These are phyloP conservation scores for Brassica juncea DNA, from an alignment of 345 rosid species.

Conservation along the genomic window DNA sequence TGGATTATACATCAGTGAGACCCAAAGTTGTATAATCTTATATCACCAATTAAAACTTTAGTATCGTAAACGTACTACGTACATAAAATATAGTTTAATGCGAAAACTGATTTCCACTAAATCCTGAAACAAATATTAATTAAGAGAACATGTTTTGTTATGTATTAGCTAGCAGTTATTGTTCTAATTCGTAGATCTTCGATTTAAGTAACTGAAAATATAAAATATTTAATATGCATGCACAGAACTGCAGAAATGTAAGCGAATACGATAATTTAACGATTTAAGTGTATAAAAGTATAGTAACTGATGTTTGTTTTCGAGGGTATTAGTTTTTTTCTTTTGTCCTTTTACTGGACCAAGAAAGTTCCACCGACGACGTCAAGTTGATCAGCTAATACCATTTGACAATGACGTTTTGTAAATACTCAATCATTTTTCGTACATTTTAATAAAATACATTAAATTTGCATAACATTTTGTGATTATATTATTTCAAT, in stretches of 20 bases:
- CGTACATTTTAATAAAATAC: no score
- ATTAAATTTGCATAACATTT: no score
- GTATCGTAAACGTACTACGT: not conserved
- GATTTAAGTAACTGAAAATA: not conserved
- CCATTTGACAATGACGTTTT: constrained; percentile 25
- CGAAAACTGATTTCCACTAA: not conserved
- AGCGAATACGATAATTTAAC: not conserved
- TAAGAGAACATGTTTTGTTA: not conserved
- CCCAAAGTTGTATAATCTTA: not conserved
- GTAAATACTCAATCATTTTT: not conserved
- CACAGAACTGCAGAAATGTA: not conserved
- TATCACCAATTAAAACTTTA: not conserved
- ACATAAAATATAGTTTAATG: not conserved
- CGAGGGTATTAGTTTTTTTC: not conserved
- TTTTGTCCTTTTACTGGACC: constrained; percentile 10
- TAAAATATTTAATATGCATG: not conserved
- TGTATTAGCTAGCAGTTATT: not conserved
- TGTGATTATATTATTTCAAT: no score
- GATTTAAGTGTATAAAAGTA: not conserved
- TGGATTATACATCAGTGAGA: not conserved
- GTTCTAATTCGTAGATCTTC: not conserved
- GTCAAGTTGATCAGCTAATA: constrained; percentile 34
- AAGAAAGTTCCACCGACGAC: constrained; percentile 33
- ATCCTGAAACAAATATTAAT: not conserved
- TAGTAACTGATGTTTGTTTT: constrained; percentile 1